Percentiles rank a stretch among this genome's conserved stretches.
Conservation (phyloP, 305 asterid species). For the Solanum hybrid region DNA sequence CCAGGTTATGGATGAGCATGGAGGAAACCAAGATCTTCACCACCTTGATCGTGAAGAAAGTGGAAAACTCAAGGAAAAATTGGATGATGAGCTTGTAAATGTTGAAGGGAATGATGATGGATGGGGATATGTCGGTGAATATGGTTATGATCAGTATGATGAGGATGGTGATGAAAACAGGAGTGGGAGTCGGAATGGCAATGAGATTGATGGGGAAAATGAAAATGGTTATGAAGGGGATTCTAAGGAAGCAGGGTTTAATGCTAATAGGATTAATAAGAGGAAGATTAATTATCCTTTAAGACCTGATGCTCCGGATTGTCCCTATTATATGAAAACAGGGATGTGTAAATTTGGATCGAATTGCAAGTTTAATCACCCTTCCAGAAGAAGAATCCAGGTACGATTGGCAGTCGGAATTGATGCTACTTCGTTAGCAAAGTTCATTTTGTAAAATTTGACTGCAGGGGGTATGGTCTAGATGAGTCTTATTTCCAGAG, state of each 20-base stretch:
- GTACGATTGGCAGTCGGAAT: slow-evolving; percentile 15
- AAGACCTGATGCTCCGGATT: slow-evolving; percentile 87
- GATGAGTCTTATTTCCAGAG: not conserved
- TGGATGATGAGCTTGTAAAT: not conserved
- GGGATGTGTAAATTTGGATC: slow-evolving; percentile 79
- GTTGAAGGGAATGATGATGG: not conserved
- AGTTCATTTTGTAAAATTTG: not conserved
- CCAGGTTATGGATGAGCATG: not conserved
- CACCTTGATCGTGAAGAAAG: slow-evolving; percentile 2
- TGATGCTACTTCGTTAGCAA: not conserved
- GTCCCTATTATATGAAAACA: slow-evolving; percentile 63
- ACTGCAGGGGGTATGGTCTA: not conserved
- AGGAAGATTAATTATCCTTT: slow-evolving; percentile 47
- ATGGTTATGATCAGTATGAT: not conserved
- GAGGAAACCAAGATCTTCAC: not conserved
- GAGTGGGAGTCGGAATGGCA: slow-evolving; percentile 15
- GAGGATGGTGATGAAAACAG: not conserved
- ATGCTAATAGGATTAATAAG: slow-evolving; percentile 13
- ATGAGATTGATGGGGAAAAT: slow-evolving; percentile 16
- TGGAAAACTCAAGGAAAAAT: not conserved
- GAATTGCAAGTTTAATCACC: slow-evolving; percentile 90
- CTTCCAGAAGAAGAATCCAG: slow-evolving; percentile 57
- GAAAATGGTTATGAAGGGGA: slow-evolving; percentile 7
- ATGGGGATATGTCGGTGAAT: not conserved
- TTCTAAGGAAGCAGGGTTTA: slow-evolving; percentile 16